phyloP scores from a whole-genome alignment of 1,284 basidiomycete species.

The Xerocomus cyaneibrunnescens region DNA sequence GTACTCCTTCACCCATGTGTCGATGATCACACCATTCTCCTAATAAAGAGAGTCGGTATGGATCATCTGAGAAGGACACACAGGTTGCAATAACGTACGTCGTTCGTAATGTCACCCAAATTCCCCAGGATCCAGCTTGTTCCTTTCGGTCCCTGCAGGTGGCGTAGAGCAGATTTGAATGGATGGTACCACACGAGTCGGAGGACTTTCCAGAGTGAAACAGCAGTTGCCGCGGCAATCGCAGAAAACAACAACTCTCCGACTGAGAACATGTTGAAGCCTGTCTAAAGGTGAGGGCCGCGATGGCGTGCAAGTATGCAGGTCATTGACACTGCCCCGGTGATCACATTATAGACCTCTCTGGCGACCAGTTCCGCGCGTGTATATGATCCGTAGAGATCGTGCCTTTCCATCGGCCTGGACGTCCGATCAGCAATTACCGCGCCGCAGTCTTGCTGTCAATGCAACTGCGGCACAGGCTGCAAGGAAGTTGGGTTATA shows the following conservation, averaged over 20 bases:
- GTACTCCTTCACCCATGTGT: conserved; percentile 51
- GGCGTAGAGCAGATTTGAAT: conserved; percentile 6
- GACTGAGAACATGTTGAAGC: not conserved
- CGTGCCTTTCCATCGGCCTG: no score
- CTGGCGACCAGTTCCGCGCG: no score
- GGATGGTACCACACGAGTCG: not conserved
- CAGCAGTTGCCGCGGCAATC: not conserved
- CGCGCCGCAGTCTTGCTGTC: no score
- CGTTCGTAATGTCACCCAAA: not conserved
- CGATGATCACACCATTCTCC: not conserved
- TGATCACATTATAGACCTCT: no score
- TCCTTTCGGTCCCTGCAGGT: conserved; percentile 9
- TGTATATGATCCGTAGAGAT: no score
- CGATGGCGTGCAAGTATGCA: no score
- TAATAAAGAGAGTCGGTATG: not conserved
- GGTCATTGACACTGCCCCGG: no score
- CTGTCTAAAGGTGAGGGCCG: no score
- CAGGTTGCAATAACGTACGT: conserved; percentile 5
- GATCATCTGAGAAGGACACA: not conserved
- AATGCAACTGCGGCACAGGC: no score
- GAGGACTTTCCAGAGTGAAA: conserved; percentile 5
- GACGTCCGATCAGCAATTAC: no score
- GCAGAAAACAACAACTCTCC: not conserved
- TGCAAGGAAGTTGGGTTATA: no score
- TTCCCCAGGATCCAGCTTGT: not conserved